phyloP scores from a whole-genome alignment of 441 rosid species.

The Erysimum cheiri region DNA sequence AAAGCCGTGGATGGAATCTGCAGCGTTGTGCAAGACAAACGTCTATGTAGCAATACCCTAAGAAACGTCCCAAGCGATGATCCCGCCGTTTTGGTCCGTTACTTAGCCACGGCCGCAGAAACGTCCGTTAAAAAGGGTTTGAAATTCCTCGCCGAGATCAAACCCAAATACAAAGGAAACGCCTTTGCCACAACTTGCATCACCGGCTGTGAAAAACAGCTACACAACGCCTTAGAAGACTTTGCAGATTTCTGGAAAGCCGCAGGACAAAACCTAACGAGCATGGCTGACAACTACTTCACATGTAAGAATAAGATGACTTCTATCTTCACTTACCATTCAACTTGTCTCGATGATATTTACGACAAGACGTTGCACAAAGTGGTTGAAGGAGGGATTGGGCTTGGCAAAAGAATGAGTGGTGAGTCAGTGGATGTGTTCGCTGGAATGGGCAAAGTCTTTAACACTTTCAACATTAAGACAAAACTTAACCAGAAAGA shows the following conservation, averaged over 20 bases:
- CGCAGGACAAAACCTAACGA: slow-evolving; percentile 39
- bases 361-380: slow-evolving; percentile 41
- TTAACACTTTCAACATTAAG: slow-evolving; percentile 45
- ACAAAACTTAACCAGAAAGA: slow-evolving; percentile 45
- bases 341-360: slow-evolving; percentile 47
- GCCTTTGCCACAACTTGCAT: slow-evolving; percentile 39
- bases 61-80: slow-evolving; percentile 42
- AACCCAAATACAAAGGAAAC: slow-evolving; percentile 43
- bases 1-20: slow-evolving; percentile 43
- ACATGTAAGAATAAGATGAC: slow-evolving; percentile 45
- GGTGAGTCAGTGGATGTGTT: slow-evolving; percentile 48
- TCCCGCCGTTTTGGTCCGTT: slow-evolving; percentile 41
- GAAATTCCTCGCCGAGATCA: slow-evolving; percentile 36
- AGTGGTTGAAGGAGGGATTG: slow-evolving; percentile 44
- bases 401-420: slow-evolving; percentile 45
- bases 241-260: slow-evolving; percentile 50
- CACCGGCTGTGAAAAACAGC: slow-evolving; percentile 42
- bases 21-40: slow-evolving; percentile 44
- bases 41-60: slow-evolving; percentile 42
- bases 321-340: slow-evolving; percentile 42
- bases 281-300: slow-evolving; percentile 44
- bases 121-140: slow-evolving; percentile 38
- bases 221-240: slow-evolving; percentile 44
- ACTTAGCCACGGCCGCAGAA: slow-evolving; percentile 45
- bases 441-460: slow-evolving; percentile 44